Evolutionary conservation across 768 basidiomycete genomes (phyloP).

Genomic region (Nidula microcarpa): DNA sequence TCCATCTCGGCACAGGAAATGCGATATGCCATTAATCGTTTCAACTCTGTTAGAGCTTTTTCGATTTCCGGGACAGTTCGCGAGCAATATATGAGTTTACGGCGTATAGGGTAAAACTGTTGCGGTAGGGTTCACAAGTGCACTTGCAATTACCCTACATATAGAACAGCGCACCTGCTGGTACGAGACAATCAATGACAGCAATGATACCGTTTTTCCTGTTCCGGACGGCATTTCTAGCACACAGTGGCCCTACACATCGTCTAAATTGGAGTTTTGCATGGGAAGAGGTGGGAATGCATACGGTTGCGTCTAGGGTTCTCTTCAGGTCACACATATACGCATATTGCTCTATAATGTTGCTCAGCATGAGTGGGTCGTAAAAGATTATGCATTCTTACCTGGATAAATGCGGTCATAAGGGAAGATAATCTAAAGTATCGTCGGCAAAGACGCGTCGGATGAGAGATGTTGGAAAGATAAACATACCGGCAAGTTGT

Average conservation of each 20-base stretch:
- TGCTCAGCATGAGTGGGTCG: slow-evolving; percentile 5
- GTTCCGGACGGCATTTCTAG: slow-evolving; percentile 99
- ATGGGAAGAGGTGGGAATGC: not conserved
- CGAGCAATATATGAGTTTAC: slow-evolving; percentile 98
- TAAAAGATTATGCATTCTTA: slow-evolving; percentile 25
- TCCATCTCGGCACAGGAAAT: slow-evolving; percentile 67
- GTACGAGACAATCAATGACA: slow-evolving; percentile 96
- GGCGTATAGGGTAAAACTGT: slow-evolving; percentile 87
- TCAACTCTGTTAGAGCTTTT: slow-evolving; percentile 93
- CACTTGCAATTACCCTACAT: not conserved
- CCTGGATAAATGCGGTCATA: slow-evolving; percentile 97
- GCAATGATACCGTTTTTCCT: slow-evolving; percentile 95
- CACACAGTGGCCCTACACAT: slow-evolving; percentile 90
- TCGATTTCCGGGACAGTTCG: slow-evolving; percentile 99
- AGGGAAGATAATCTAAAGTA: slow-evolving; percentile 76
- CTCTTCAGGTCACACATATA: slow-evolving; percentile 99
- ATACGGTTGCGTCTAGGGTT: slow-evolving; percentile 90
- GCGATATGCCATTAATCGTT: slow-evolving; percentile 90
- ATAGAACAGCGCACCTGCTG: slow-evolving; percentile 64
- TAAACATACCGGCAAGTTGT: slow-evolving; percentile 67
- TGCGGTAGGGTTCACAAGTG: slow-evolving; percentile 7
- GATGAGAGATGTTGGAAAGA: not conserved
- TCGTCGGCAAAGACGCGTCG: slow-evolving; percentile 2
- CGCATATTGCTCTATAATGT: slow-evolving; percentile 84
- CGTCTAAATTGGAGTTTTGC: not conserved